Conservation (phyloP, 1,284 basidiomycete genomes). For the Trichosporon inkin region DNA sequence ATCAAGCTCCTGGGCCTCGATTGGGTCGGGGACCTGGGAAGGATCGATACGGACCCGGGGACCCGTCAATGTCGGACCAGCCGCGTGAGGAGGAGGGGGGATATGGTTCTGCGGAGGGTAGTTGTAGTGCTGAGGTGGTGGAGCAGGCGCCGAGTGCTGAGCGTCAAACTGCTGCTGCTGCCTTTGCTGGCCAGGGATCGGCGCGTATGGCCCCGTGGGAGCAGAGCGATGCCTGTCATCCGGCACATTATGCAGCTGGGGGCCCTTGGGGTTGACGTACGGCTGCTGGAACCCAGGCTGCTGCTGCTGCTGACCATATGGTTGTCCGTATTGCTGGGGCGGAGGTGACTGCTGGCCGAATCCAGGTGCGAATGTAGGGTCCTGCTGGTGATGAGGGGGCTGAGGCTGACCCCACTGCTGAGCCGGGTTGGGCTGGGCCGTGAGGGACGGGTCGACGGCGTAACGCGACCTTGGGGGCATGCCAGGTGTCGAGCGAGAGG, state of each 20-base stretch:
- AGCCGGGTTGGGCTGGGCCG: slow-evolving; percentile 23
- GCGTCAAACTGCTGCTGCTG: slow-evolving; percentile 31
- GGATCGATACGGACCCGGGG: slow-evolving; percentile 78
- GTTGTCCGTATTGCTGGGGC: slow-evolving; percentile 12
- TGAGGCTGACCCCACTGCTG: slow-evolving; percentile 23
- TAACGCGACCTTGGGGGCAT: slow-evolving; percentile 49
- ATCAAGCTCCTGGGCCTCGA: slow-evolving; percentile 77
- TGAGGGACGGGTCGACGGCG: slow-evolving; percentile 48
- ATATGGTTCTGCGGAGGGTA: slow-evolving; percentile 52
- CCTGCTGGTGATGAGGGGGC: slow-evolving; percentile 30
- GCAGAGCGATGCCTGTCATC: slow-evolving; percentile 25
- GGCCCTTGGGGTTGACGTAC: slow-evolving; percentile 19
- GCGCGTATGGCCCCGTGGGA: slow-evolving; percentile 35
- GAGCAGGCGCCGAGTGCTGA: slow-evolving; percentile 16
- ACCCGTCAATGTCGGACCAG: slow-evolving; percentile 65
- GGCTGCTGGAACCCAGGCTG: slow-evolving; percentile 14
- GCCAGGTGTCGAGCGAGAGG: background rate
- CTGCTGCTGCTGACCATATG: slow-evolving; percentile 14
- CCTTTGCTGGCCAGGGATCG: slow-evolving; percentile 13
- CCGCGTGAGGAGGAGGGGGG: slow-evolving; percentile 74
- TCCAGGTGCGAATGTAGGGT: slow-evolving; percentile 15
- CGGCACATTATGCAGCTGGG: slow-evolving; percentile 31
- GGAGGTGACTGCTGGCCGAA: slow-evolving; percentile 15
- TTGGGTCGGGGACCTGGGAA: slow-evolving; percentile 84
- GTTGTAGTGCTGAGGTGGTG: slow-evolving; percentile 17